Evolutionary conservation across 345 rosid species (phyloP), one percentile per base, ranked within the genome.

Genomic region (Eutrema yunnanense): DNA sequence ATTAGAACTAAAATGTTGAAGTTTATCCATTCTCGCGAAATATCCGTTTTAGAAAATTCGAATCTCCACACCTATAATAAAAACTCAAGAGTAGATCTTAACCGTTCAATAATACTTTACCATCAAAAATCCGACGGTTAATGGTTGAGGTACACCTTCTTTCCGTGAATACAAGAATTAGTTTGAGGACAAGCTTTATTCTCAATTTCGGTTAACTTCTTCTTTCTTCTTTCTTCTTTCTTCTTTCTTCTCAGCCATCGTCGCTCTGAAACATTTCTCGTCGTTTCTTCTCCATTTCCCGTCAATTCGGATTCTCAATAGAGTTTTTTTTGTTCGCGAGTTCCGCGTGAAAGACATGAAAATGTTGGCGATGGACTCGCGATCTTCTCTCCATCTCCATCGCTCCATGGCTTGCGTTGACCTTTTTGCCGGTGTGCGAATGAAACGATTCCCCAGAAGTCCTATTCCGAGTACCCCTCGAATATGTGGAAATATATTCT

Each of bases 351-450:
- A 29, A 53, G 73, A 47, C 79, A 89, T 87, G 90, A 83, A 80
- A 81, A 74, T 82, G 83, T 73, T 75, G 60, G 84, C 85, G 90
- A 88, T 81, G 71, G 83, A 78, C 67, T 82, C 81, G 72, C 73
- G 73, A 69, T 82, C 83, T 44, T 79, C 57, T 67, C 56, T 58
- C 64, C 67, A 67, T 66, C 79, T 76, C 65, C 77, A 78, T 72
- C 78, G 52, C 57, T 80, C 80, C 79, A 65, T 80, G 73, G 69
- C 84, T 56, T 79, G 78, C 76, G 83, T 78, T n/a, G 73, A 80
- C 66, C 71, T 82, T 59, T 59, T 86, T 30, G 84, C 76, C 34
- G 74, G 81, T 74, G 80, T 80, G 26, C 88, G 90, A 57, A 76
- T 74, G 48, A 83, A 84, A 72, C 81, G 74, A 77, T 83, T 81